phyloP scores from a whole-genome alignment of 2,329 filamentous ascomycete genomes.

The Graphilbum fragrans region DNA sequence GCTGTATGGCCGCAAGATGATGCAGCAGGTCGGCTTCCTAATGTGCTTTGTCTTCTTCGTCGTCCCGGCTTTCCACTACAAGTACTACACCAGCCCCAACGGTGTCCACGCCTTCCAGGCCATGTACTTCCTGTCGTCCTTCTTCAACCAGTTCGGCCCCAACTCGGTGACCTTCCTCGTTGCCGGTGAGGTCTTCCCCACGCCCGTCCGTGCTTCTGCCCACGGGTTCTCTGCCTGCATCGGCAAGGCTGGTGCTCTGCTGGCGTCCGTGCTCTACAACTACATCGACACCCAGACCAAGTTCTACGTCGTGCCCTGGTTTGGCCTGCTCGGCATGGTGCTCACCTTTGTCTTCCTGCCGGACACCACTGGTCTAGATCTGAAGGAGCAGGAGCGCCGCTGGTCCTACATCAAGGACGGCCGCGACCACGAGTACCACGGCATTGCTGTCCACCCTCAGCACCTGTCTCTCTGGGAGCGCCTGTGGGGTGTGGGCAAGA shows the following conservation, averaged over 20 bases:
- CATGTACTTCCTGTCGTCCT: constrained; percentile 96
- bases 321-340: constrained; percentile 76
- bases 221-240: constrained; percentile 90
- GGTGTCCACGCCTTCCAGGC: constrained; percentile 86
- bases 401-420: constrained; percentile 80
- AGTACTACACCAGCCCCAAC: constrained; percentile 62
- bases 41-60: constrained; percentile 91
- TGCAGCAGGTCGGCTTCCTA: constrained; percentile 90
- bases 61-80: constrained; percentile 76
- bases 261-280: constrained; percentile 84
- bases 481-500: constrained; percentile 61
- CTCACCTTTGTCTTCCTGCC: constrained; percentile 79
- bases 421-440: constrained; percentile 74
- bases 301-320: constrained; percentile 93
- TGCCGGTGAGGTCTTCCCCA: constrained; percentile 92
- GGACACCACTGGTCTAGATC: constrained; percentile 92
- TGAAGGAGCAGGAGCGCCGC: constrained; percentile 93
- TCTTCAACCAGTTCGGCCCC: constrained; percentile 98
- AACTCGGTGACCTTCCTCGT: constrained; percentile 95
- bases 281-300: constrained; percentile 79
- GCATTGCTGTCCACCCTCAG: constrained; percentile 79
- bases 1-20: constrained; percentile 88
- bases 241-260: constrained; percentile 79
- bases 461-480: constrained; percentile 87
- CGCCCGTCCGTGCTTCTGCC: constrained; percentile 80